phyloP scores from a whole-genome alignment of 2,329 filamentous ascomycete genomes.

The Volutella citrinella region DNA sequence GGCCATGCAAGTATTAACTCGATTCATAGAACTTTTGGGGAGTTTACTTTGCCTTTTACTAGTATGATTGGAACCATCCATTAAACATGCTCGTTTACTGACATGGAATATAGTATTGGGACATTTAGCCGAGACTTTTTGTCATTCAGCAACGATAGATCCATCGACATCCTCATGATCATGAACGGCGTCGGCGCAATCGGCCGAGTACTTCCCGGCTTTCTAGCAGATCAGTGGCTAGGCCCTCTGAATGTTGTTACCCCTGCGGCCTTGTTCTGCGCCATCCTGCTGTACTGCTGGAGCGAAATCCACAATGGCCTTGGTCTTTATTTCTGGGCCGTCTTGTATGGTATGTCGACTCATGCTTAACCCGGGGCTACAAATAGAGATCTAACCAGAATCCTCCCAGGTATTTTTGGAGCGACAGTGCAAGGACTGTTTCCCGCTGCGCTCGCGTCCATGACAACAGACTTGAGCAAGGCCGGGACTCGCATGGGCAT shows the following conservation, averaged over 20 bases:
- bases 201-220: constrained; percentile 57
- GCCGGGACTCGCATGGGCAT: constrained; percentile 43
- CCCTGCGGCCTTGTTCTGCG: constrained; percentile 27
- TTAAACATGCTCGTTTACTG: no score
- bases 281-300: constrained; percentile 28
- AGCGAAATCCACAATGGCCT: constrained; percentile 21
- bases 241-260: constrained; percentile 47
- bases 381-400: constrained; percentile 29
- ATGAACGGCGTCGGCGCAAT: constrained; percentile 60
- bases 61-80: no score
- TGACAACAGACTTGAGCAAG: constrained; percentile 38
- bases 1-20: no score
- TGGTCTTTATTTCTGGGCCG: no score
- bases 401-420: constrained; percentile 27
- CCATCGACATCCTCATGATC: constrained; percentile 54
- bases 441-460: constrained; percentile 34
- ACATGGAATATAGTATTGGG: no score
- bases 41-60: constrained; percentile 38
- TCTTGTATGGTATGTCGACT: no score
- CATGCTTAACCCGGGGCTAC: no score
- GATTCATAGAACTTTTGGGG: constrained; percentile 38
- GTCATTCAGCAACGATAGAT: constrained; percentile 49
- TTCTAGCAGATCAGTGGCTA: constrained; percentile 51
- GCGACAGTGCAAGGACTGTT: constrained; percentile 31
- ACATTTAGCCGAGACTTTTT: constrained; percentile 37